phyloP scores from a whole-genome alignment of 345 rosid genomes.

The Lepidium sativum region DNA sequence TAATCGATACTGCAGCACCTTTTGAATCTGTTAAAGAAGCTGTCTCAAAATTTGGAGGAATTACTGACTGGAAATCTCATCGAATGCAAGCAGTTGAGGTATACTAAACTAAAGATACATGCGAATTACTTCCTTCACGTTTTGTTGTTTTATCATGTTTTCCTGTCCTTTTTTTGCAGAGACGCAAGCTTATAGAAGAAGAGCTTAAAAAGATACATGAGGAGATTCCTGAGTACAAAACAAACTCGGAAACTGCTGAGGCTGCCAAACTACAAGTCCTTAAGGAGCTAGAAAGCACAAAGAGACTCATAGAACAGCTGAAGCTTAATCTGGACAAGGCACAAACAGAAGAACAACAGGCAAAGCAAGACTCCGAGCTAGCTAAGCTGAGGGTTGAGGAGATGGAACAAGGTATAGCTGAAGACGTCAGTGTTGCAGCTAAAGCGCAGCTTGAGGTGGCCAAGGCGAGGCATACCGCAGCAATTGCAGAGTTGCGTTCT shows the following conservation, averaged over 20 bases:
- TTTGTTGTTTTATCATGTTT: background rate
- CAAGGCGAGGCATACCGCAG: constrained; percentile 62
- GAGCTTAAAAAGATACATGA: constrained; percentile 64
- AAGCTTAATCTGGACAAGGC: constrained; percentile 82
- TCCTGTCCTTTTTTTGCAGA: constrained; percentile 27
- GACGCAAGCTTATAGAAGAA: constrained; percentile 63
- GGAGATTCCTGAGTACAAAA: constrained; percentile 61
- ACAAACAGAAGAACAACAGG: constrained; percentile 83
- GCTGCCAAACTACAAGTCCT: constrained; percentile 48
- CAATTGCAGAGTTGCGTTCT: constrained; percentile 53
- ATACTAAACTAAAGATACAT: background rate
- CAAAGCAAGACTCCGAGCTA: constrained; percentile 86
- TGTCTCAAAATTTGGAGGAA: constrained; percentile 92
- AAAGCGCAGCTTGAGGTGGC: constrained; percentile 94
- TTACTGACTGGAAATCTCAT: constrained; percentile 94
- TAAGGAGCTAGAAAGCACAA: constrained; percentile 62
- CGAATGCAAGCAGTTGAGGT: constrained; percentile 76
- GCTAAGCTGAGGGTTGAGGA: constrained; percentile 84
- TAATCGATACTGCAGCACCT: constrained; percentile 82
- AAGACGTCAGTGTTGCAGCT: constrained; percentile 85
- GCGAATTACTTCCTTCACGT: background rate
- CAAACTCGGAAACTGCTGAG: constrained; percentile 55
- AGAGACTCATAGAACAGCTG: constrained; percentile 71
- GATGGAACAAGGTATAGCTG: constrained; percentile 86
- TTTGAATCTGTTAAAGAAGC: constrained; percentile 90